Conservation (phyloP, 345 rosid genomes). For the Eucalyptus cloeziana region DNA sequence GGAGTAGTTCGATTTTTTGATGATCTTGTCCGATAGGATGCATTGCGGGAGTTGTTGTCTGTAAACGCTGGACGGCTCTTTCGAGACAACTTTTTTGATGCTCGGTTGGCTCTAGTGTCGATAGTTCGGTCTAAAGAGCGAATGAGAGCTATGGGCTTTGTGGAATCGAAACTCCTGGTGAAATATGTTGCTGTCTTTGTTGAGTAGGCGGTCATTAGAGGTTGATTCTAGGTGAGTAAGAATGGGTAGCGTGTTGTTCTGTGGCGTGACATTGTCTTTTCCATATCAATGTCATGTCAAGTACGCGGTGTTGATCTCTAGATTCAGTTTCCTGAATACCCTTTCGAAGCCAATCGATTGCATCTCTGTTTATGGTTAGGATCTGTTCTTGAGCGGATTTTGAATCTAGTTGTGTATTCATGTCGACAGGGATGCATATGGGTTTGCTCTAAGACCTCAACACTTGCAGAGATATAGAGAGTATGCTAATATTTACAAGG, state of each 20-base stretch:
- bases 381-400: not conserved
- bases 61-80: not conserved
- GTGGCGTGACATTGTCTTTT: not conserved
- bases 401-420: not conserved
- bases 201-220: slow-evolving; percentile 90
- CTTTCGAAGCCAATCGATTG: not conserved
- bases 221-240: slow-evolving; percentile 70
- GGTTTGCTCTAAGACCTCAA: slow-evolving; percentile 97
- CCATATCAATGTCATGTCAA: not conserved
- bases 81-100: not conserved
- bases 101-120: not conserved
- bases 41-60: not conserved
- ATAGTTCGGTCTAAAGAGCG: slow-evolving; percentile 7
- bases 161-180: slow-evolving; percentile 28
- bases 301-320: not conserved
- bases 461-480: slow-evolving; percentile 70
- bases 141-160: slow-evolving; percentile 59
- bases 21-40: not conserved
- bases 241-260: not conserved
- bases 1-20: not conserved
- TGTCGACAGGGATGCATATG: slow-evolving; percentile 70
- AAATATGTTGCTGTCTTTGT: slow-evolving; percentile 95
- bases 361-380: not conserved
- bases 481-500: slow-evolving; percentile 59
- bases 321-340: not conserved